These are phyloP conservation scores for Penicillium sp. DNA, from an alignment of 2,329 filamentous ascomycete genomes.

Conservation along the genomic window DNA sequence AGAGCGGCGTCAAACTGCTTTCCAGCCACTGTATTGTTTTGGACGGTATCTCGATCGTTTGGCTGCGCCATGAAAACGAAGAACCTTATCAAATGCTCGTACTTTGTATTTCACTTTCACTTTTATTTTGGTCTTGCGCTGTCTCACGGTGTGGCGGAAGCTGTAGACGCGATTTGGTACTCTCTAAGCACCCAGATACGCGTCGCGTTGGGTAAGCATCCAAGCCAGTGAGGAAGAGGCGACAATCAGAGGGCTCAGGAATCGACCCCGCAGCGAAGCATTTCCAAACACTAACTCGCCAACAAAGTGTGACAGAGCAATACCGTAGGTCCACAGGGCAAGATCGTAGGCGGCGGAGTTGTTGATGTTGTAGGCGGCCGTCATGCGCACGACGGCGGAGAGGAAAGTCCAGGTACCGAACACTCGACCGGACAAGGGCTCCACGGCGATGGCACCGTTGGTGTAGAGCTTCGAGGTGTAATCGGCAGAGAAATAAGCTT, in stretches of 20 bases:
- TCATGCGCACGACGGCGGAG: constrained; percentile 74
- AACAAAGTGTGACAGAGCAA: constrained; percentile 78
- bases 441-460: constrained; percentile 62
- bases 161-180: too few relatives aligned
- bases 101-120: too few relatives aligned
- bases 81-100: too few relatives aligned
- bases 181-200: constrained; percentile 35
- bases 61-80: too few relatives aligned
- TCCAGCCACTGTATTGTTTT: too few relatives aligned
- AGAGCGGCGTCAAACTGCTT: too few relatives aligned
- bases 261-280: constrained; percentile 65
- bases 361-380: constrained; percentile 81
- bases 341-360: constrained; percentile 76
- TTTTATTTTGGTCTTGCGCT: too few relatives aligned
- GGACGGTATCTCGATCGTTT: too few relatives aligned
- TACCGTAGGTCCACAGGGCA: constrained; percentile 77
- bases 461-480: constrained; percentile 86
- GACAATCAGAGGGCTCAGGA: constrained; percentile 63
- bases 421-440: constrained; percentile 74
- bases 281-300: constrained; percentile 81
- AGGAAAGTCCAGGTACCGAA: constrained; percentile 90
- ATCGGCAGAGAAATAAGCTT: constrained; percentile 78
- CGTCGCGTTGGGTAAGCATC: constrained; percentile 63
- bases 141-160: too few relatives aligned
- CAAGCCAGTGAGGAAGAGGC: constrained; percentile 60